These are phyloP conservation scores for Orobanche coerulescens DNA, from an alignment of 257 asterid genomes.

Conservation along the genomic window DNA sequence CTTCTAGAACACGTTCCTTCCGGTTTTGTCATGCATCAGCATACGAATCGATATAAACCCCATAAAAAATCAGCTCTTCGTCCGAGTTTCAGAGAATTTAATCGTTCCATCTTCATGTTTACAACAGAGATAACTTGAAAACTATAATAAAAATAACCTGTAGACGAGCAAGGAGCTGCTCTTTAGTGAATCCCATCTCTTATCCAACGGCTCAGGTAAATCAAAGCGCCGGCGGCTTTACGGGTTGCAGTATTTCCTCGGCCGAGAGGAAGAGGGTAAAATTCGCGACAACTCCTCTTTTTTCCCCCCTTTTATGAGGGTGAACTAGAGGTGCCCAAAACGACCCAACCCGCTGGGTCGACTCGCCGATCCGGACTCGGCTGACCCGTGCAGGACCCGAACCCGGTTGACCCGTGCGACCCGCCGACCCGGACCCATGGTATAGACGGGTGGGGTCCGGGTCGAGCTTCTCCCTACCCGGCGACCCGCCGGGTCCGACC, in stretches of 20 bases:
- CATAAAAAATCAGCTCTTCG: slow-evolving; percentile 11
- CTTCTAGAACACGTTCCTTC: not conserved
- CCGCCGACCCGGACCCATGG: too few relatives aligned
- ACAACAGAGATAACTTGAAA: not conserved
- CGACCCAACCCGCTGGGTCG: too few relatives aligned
- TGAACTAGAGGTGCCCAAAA: too few relatives aligned
- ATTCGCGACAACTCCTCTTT: too few relatives aligned
- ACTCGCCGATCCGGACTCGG: too few relatives aligned
- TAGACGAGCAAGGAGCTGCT: slow-evolving; percentile 49
- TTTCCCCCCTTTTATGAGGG: too few relatives aligned
- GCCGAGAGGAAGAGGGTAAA: not conserved
- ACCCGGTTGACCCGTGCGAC: too few relatives aligned
- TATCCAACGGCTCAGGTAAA: slow-evolving; percentile 9
- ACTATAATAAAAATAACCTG: slow-evolving; percentile 33
- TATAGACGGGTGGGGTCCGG: too few relatives aligned
- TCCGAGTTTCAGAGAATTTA: not conserved
- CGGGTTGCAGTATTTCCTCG: slow-evolving; percentile 7
- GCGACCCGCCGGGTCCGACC: too few relatives aligned
- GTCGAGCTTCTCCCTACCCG: too few relatives aligned
- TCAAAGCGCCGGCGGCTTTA: slow-evolving; percentile 23
- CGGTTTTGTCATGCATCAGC: not conserved
- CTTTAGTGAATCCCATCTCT: slow-evolving; percentile 56
- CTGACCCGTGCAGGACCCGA: too few relatives aligned
- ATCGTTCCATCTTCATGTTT: not conserved
- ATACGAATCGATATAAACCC: not conserved